phyloP scores from a whole-genome alignment of 2,329 filamentous ascomycete genomes.

The Penicillium sp. region DNA sequence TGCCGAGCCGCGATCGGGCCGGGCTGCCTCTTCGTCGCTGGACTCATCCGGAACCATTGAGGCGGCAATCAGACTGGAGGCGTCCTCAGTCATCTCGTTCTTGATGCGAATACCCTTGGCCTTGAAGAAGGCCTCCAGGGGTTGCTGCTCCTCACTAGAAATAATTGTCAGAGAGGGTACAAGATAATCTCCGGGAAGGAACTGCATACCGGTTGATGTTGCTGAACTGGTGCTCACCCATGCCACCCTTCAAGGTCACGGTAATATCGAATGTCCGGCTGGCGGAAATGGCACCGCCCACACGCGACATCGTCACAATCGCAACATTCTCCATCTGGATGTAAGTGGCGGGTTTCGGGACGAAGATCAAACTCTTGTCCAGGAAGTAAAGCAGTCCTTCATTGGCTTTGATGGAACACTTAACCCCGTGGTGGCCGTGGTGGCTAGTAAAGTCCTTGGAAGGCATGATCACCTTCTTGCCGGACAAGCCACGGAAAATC shows the following conservation, averaged over 20 bases:
- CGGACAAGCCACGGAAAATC: constrained; percentile 91
- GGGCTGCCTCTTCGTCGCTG: constrained; percentile 76
- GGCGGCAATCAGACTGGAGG: constrained; percentile 69
- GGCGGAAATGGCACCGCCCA: constrained; percentile 90
- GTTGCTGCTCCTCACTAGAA: constrained; percentile 82
- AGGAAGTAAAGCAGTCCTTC: constrained; percentile 96
- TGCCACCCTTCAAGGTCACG: constrained; percentile 84
- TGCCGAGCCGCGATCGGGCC: constrained; percentile 82
- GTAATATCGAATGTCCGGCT: constrained; percentile 97
- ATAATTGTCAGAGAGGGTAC: background rate
- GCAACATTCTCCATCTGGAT: constrained; percentile 93
- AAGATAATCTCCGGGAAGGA: too few relatives aligned
- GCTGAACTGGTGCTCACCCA: constrained; percentile 91
- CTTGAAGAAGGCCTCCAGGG: constrained; percentile 97
- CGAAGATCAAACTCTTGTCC: constrained; percentile 98
- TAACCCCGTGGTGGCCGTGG: constrained; percentile 91
- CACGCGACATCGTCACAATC: constrained; percentile 91
- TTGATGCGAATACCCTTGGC: constrained; percentile 92
- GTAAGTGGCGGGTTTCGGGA: constrained; percentile 96
- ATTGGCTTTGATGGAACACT: constrained; percentile 99
- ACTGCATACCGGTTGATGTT: constrained; percentile 88
- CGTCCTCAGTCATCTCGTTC: constrained; percentile 97
- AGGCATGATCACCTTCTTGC: constrained; percentile 92
- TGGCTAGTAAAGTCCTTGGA: constrained; percentile 95
- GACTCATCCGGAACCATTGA: constrained; percentile 83